phyloP scores from a whole-genome alignment of 2,329 filamentous ascomycete species.

The Fusarium anguioides region DNA sequence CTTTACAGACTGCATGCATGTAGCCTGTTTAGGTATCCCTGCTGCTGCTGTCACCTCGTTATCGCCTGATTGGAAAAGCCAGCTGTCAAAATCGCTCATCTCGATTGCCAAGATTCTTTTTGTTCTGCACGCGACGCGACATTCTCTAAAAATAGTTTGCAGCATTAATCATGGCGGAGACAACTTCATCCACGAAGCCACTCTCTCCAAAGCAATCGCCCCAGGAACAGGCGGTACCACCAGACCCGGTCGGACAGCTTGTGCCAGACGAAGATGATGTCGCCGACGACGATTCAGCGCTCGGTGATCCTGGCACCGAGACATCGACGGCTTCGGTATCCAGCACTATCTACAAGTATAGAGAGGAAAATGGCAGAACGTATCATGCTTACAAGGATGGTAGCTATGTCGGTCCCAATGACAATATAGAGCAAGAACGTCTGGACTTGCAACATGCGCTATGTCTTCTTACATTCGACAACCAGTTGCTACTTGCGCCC shows the following conservation, averaged over 20 bases:
- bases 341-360: conserved; percentile 34
- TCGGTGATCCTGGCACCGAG: neutral
- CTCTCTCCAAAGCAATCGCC: neutral
- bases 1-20: too few relatives aligned
- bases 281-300: conserved; percentile 5
- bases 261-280: conserved; percentile 10
- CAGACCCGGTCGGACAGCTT: conserved; percentile 3
- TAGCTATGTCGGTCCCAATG: conserved; percentile 18
- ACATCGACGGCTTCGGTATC: conserved; percentile 34
- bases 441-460: conserved; percentile 38
- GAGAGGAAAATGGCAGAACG: conserved; percentile 43
- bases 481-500: conserved; percentile 38
- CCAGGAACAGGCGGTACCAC: neutral
- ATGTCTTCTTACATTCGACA: conserved; percentile 43
- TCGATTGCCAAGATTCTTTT: neutral
- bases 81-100: conserved; percentile 3
- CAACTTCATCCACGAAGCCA: neutral
- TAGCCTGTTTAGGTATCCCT: too few relatives aligned
- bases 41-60: neutral
- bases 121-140: too few relatives aligned
- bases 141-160: neutral
- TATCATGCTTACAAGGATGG: conserved; percentile 45
- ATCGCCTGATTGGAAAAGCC: neutral
- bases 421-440: conserved; percentile 22
- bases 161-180: neutral